Conservation (phyloP, 371 early-diverging fungal species). For the Choanephora cucurbitarum region DNA sequence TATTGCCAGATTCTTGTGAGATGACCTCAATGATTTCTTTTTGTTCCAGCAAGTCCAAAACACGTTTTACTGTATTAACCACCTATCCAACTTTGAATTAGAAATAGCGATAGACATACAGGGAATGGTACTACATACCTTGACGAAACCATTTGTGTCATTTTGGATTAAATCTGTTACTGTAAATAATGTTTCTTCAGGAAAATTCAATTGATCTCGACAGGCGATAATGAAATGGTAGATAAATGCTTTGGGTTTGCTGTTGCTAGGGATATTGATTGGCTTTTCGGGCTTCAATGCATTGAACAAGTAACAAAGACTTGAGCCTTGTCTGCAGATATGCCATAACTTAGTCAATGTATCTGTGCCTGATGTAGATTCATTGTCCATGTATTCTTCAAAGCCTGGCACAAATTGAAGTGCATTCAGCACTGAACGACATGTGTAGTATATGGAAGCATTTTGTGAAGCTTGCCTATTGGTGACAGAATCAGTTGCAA, state of each 20-base stretch:
- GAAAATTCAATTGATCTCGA: constrained; percentile 66
- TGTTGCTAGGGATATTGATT: constrained; percentile 47
- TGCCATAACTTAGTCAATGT: constrained; percentile 88
- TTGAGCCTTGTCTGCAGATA: constrained; percentile 86
- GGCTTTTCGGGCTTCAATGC: constrained; percentile 61
- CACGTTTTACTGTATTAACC: constrained; percentile 36
- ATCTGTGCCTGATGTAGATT: constrained; percentile 41
- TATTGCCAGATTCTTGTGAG: constrained; percentile 16
- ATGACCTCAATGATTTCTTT: constrained; percentile 33
- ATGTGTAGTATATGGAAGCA: constrained; percentile 67
- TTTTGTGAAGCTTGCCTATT: constrained; percentile 38
- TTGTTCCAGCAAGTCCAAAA: constrained; percentile 35
- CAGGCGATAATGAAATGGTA: constrained; percentile 81
- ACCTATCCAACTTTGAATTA: constrained; percentile 25
- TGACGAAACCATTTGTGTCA: constrained; percentile 94
- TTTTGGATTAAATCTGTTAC: constrained; percentile 87
- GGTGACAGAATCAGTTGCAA: constrained; percentile 32
- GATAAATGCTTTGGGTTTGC: constrained; percentile 79
- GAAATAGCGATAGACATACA: not conserved
- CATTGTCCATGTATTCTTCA: constrained; percentile 43
- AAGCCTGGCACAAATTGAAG: constrained; percentile 62
- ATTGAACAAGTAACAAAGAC: constrained; percentile 84
- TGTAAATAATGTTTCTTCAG: constrained; percentile 77
- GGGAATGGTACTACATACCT: constrained; percentile 54
- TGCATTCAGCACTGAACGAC: constrained; percentile 60